Percentiles rank a stretch among this genome's conserved stretches.
phyloP scores from a whole-genome alignment of 495 filamentous ascomycete genomes.

The Tuber indicum region DNA sequence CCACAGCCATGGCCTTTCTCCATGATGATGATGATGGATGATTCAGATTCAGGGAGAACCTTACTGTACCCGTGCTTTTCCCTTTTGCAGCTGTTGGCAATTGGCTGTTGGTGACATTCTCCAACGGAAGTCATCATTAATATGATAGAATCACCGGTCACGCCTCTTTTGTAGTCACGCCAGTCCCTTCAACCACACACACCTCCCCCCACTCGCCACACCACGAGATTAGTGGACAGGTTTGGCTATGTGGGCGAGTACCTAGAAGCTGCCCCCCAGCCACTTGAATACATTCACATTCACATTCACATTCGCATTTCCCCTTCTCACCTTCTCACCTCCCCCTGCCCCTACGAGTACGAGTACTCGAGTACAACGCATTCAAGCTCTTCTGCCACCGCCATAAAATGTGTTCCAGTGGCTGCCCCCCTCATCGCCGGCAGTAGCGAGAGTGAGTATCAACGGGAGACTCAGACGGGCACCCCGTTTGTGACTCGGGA shows the following conservation, averaged over 20 bases:
- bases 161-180: background rate
- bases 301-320: background rate
- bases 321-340: background rate
- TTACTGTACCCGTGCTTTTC: background rate
- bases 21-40: background rate
- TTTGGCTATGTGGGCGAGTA: background rate
- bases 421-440: background rate
- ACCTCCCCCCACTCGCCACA: background rate
- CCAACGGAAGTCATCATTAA: background rate
- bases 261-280: background rate
- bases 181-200: background rate
- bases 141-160: background rate
- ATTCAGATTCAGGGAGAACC: background rate
- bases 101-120: background rate
- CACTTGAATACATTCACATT: background rate
- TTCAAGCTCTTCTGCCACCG: background rate
- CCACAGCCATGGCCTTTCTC: background rate
- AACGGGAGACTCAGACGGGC: background rate
- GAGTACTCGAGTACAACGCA: background rate
- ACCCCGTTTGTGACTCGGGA: background rate
- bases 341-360: background rate
- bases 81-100: background rate
- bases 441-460: background rate
- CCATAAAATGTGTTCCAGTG: background rate
- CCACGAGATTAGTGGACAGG: background rate